Conservation (phyloP, 129 eudicot genomes). For the Flaveria ramosissima region DNA sequence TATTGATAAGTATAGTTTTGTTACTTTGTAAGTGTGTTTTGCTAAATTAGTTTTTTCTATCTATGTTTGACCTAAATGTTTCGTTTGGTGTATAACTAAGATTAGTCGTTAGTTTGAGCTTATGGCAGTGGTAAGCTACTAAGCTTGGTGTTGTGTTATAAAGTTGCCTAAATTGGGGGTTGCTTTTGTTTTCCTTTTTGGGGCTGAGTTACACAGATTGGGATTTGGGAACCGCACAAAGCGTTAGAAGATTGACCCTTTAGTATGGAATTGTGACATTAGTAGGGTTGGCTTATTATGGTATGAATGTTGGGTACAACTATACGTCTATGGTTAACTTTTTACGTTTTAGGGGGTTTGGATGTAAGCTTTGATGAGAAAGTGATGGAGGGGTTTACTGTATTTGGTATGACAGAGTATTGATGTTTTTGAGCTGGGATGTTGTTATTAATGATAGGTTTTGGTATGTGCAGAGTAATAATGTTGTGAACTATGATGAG, state of each 20-base stretch:
- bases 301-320: slow-evolving; percentile 3
- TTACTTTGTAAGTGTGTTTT: slow-evolving; percentile 7
- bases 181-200: background rate
- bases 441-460: slow-evolving; percentile 7
- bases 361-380: slow-evolving; percentile 57
- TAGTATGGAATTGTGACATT: background rate
- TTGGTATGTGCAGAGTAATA: slow-evolving; percentile 68
- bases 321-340: background rate
- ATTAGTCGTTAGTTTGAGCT: background rate
- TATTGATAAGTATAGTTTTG: too few species aligned
- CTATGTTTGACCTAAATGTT: slow-evolving; percentile 24
- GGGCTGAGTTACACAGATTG: slow-evolving; percentile 9
- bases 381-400: slow-evolving; percentile 66
- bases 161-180: slow-evolving; percentile 13
- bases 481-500: slow-evolving; percentile 82
- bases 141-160: background rate
- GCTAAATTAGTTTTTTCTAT: background rate
- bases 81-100: background rate
- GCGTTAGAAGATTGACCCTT: background rate
- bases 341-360: background rate
- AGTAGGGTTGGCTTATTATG: slow-evolving; percentile 4
- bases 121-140: background rate
- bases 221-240: background rate
- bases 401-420: slow-evolving; percentile 59
- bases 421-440: slow-evolving; percentile 65